Base-by-base conservation (phyloP, 140 eudicot species). In the Erigeron philadelphicus region DNA sequence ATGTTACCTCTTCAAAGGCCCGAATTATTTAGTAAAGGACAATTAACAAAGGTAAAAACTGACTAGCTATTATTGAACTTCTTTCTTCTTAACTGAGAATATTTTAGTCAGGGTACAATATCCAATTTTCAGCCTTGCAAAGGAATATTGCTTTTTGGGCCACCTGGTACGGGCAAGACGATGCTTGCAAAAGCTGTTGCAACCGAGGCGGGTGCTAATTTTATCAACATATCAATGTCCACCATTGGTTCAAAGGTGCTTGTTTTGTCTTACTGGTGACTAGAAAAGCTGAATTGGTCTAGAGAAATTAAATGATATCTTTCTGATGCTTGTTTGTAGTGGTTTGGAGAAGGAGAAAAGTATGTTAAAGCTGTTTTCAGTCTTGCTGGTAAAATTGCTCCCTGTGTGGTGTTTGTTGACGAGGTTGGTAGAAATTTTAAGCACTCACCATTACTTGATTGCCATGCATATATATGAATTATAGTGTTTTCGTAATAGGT, bases 131-230 rank as follows among this genome's bases (percentile, higher is more conserved):
- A 88, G 98, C 98, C 98, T 73, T 86, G 96, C 65, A 92, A 92
- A 78, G 96, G 98, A 61, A 92, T 92, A 56, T 70, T 92, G 81
- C 93, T 88, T 6, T 92, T 92, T 81, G 96, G 98, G 17, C 98
- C 98, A 45, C 96, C 98, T 60, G 98, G 98, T 71, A 88, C 96
- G 9, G 98, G 96, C 65, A 92, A 88, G 76, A 92, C 98, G 3
- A 88, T 92, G 96, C 98, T 92, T 71, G 98, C 98, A 31, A 92
- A 88, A 78, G 96, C 96, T 61, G 93, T 92, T 73, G 98, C 98
- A 12, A 92, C 98, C 11, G 98, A 88, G 61, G 96, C 98, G 42
- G 98, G 98, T 77, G 98, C 96, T 43, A 92, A 92, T 79, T 92
- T 92, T 75, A 92, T 92, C 64, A 92, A 88, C 79, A 92, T 92